Percentiles rank a stretch among this genome's conserved stretches.
Evolutionary conservation across 2,329 filamentous ascomycete species (phyloP).

Genomic region (Fusarium floridanum): DNA sequence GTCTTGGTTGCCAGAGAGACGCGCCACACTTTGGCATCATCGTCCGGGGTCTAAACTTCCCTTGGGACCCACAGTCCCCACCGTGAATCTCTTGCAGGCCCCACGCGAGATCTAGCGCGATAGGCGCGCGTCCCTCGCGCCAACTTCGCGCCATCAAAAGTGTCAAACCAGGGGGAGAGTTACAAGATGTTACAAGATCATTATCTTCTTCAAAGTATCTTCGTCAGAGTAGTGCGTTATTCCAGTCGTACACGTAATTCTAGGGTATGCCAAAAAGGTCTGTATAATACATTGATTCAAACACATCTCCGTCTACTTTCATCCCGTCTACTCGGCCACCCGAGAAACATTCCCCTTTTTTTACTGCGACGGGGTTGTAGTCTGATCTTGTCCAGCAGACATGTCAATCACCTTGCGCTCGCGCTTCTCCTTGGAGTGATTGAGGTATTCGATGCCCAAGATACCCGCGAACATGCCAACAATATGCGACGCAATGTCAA

Average conservation of each 20-base stretch:
- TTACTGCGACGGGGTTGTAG: not conserved
- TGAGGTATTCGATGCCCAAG: constrained; percentile 54
- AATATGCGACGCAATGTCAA: constrained; percentile 68
- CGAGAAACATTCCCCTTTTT: not conserved
- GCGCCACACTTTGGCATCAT: constrained; percentile 11
- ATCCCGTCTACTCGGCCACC: constrained; percentile 1
- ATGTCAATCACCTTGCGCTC: constrained; percentile 39
- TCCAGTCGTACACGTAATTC: constrained; percentile 35
- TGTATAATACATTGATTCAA: constrained; percentile 35
- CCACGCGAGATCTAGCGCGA: constrained; percentile 31
- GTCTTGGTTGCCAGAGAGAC: constrained; percentile 37
- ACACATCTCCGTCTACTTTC: constrained; percentile 5
- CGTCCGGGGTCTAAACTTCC: constrained; percentile 20
- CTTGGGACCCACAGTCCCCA: constrained; percentile 22
- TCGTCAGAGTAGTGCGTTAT: constrained; percentile 25
- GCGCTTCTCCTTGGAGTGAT: constrained; percentile 30
- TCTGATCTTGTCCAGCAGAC: not conserved
- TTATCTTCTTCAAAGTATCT: not conserved
- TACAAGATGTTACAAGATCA: not conserved
- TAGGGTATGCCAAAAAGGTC: constrained; percentile 29
- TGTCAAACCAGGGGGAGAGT: not conserved
- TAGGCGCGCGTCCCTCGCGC: constrained; percentile 32
- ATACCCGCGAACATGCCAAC: constrained; percentile 64
- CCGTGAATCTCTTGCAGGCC: constrained; percentile 8
- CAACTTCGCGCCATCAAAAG: constrained; percentile 12